A percentile compares a stretch with the other conserved stretches of the same genome.
These are phyloP conservation scores for Nicotiana benthamiana DNA, from an alignment of 257 asterid genomes.

Conservation along the genomic window DNA sequence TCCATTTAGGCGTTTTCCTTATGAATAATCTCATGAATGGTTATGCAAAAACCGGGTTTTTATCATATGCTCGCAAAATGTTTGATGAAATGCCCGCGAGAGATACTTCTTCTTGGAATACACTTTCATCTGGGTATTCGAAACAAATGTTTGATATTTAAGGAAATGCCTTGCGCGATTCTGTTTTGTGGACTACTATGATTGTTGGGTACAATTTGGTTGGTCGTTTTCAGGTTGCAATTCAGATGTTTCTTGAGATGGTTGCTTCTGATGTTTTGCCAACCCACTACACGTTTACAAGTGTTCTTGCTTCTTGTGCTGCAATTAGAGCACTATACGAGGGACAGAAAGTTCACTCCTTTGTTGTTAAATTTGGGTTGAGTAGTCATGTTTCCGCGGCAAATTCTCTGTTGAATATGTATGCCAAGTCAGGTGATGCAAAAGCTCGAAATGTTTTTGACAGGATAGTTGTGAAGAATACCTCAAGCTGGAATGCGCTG, in stretches of 20 bases:
- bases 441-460: conserved; percentile 41
- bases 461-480: conserved; percentile 43
- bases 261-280: conserved; percentile 35
- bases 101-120: conserved; percentile 64
- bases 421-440: conserved; percentile 57
- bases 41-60: conserved; percentile 45
- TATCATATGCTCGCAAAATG: conserved; percentile 46
- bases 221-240: conserved; percentile 38
- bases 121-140: conserved; percentile 64
- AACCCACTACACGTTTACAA: conserved; percentile 56
- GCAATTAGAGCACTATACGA: conserved; percentile 34
- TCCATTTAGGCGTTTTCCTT: conserved; percentile 46
- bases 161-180: conserved; percentile 52
- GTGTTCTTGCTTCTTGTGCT: conserved; percentile 64
- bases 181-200: conserved; percentile 82
- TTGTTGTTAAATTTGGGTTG: conserved; percentile 53
- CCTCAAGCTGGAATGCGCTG: conserved; percentile 53
- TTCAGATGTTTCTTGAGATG: conserved; percentile 59
- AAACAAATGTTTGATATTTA: conserved; percentile 38
- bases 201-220: conserved; percentile 58
- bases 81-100: conserved; percentile 66
- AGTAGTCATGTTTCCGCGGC: conserved; percentile 46
- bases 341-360: conserved; percentile 66
- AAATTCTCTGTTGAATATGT: conserved; percentile 76
- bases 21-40: conserved; percentile 63